These are phyloP conservation scores for Gaeumannomyces tritici DNA, from an alignment of 2,329 filamentous ascomycete species.

Conservation along the genomic window DNA sequence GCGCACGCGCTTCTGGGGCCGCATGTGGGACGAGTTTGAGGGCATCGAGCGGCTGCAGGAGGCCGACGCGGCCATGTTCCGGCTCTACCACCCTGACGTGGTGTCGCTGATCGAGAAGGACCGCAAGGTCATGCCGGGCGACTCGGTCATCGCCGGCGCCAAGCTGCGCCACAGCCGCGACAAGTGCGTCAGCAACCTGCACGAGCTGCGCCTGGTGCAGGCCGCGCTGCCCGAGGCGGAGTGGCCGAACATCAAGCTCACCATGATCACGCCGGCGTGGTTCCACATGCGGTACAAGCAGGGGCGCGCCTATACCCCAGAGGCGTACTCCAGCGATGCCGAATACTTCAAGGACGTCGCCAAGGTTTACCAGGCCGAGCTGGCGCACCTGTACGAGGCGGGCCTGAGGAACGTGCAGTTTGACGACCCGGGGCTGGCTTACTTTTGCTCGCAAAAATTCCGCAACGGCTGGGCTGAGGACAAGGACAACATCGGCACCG, in stretches of 20 bases:
- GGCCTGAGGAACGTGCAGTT: constrained; percentile 59
- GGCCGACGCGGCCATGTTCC: constrained; percentile 40
- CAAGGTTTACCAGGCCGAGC: constrained; percentile 54
- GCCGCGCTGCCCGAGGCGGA: constrained; percentile 32
- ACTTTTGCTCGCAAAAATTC: constrained; percentile 68
- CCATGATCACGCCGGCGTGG: constrained; percentile 44
- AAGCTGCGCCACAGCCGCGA: constrained; percentile 34
- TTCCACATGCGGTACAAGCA: constrained; percentile 47
- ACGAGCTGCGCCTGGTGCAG: constrained; percentile 39
- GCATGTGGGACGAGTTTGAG: constrained; percentile 44
- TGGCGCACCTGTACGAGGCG: constrained; percentile 50
- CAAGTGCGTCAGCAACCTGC: constrained; percentile 35
- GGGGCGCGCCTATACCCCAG: constrained; percentile 43
- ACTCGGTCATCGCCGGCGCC: constrained; percentile 40
- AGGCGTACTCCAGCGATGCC: constrained; percentile 45
- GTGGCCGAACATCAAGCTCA: constrained; percentile 43
- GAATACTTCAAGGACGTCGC: constrained; percentile 59
- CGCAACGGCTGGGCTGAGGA: constrained; percentile 60
- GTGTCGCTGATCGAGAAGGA: constrained; percentile 42
- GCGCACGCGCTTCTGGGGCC: constrained; percentile 41
- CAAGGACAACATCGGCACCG: constrained; percentile 54
- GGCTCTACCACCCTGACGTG: constrained; percentile 45
- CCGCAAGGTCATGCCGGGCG: constrained; percentile 45
- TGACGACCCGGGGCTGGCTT: constrained; percentile 58
- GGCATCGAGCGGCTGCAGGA: constrained; percentile 38